A percentile compares a stretch with the other conserved stretches of the same genome.
Conservation (phyloP, 345 rosid genomes). For the Kandelia obovata region DNA sequence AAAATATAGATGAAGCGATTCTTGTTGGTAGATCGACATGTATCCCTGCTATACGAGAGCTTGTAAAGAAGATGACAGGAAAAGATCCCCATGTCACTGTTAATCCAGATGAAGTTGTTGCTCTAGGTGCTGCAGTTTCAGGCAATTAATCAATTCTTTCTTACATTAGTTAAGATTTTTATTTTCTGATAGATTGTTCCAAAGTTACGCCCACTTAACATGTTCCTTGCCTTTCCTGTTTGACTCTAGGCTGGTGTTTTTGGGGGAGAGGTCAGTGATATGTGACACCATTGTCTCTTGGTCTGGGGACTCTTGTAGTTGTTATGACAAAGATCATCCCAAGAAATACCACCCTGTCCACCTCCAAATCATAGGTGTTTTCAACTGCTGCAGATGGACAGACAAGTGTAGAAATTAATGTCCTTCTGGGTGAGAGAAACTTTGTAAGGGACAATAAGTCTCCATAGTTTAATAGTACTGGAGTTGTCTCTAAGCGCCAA, state of each 20-base stretch:
- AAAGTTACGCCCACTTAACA: background rate
- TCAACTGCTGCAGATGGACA: constrained; percentile 99
- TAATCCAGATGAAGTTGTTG: too few relatives aligned
- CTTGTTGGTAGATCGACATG: too few relatives aligned
- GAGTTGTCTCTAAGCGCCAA: too few relatives aligned
- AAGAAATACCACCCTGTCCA: constrained; percentile 87
- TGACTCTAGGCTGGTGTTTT: constrained; percentile 82
- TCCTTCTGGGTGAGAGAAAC: constrained; percentile 94
- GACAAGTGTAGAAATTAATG: constrained; percentile 95
- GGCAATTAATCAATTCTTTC: too few relatives aligned
- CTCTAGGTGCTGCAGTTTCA: too few relatives aligned
- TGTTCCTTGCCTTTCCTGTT: background rate
- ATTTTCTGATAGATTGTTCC: background rate
- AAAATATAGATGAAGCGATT: too few relatives aligned
- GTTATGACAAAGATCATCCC: constrained; percentile 97
- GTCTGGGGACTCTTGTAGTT: constrained; percentile 91
- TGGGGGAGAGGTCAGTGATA: constrained; percentile 91
- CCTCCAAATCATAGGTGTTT: constrained; percentile 96
- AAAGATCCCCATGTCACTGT: too few relatives aligned
- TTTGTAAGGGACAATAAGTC: constrained; percentile 93
- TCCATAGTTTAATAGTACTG: background rate
- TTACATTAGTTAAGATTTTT: too few relatives aligned
- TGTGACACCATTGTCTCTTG: constrained; percentile 79
- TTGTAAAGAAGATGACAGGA: too few relatives aligned
- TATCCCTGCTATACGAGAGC: too few relatives aligned